phyloP scores from a whole-genome alignment of 1,284 basidiomycete genomes.

The Bondarzewia mesenterica region DNA sequence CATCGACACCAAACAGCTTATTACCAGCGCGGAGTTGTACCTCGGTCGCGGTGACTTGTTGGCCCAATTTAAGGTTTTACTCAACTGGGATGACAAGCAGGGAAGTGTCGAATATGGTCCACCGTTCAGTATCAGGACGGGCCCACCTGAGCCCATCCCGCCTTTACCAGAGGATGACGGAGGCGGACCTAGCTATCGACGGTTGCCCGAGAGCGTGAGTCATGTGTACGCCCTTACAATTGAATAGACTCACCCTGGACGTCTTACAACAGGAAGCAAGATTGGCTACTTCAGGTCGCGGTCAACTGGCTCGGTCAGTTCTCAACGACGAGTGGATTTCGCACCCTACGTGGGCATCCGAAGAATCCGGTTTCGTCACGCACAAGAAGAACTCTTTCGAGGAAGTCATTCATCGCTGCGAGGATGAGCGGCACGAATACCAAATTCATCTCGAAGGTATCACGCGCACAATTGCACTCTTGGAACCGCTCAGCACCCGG shows the following conservation, averaged over 20 bases:
- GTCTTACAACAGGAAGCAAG: conserved; percentile 66
- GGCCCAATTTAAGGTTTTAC: conserved; percentile 80
- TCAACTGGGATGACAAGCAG: conserved; percentile 69
- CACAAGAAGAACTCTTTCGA: conserved; percentile 98
- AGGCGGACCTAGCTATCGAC: conserved; percentile 86
- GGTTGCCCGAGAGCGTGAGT: conserved; percentile 79
- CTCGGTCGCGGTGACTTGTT: conserved; percentile 73
- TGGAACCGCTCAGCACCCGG: conserved; percentile 85
- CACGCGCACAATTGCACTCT: conserved; percentile 82
- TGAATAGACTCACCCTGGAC: neutral
- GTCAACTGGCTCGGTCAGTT: conserved; percentile 93
- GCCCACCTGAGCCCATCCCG: conserved; percentile 57
- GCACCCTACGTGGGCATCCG: conserved; percentile 96
- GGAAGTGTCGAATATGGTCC: conserved; percentile 69
- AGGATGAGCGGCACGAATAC: conserved; percentile 98
- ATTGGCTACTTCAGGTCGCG: conserved; percentile 89
- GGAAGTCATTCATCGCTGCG: conserved; percentile 92
- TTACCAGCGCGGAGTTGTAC: conserved; percentile 77
- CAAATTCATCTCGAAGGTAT: conserved; percentile 95
- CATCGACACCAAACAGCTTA: conserved; percentile 78
- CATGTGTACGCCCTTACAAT: conserved; percentile 6
- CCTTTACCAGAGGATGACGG: conserved; percentile 68
- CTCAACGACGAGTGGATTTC: conserved; percentile 97
- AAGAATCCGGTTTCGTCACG: conserved; percentile 88
- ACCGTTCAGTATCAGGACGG: conserved; percentile 67